phyloP scores from a whole-genome alignment of 2,329 filamentous ascomycete genomes.

The Penicillium sp. region DNA sequence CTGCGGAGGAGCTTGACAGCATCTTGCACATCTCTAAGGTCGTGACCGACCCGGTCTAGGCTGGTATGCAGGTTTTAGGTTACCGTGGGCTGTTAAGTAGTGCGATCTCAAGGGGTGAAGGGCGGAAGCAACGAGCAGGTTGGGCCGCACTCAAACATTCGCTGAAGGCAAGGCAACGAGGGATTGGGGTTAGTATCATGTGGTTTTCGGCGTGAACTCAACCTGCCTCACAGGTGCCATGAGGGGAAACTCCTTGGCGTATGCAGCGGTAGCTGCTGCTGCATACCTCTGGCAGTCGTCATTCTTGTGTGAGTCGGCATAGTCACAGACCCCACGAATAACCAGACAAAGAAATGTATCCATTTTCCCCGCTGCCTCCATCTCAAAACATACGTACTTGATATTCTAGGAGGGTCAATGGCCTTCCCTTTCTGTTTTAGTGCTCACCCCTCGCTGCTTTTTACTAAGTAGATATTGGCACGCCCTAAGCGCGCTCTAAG shows the following conservation, averaged over 20 bases:
- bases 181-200: background rate
- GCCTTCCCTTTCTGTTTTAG: no score
- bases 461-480: no score
- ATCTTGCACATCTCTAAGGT: conserved; percentile 57
- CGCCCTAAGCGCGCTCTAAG: no score
- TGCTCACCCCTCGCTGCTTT: no score
- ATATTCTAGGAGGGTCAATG: no score
- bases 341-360: background rate
- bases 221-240: background rate
- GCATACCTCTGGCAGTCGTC: conserved; percentile 9
- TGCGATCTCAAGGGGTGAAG: no score
- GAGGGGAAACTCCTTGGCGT: conserved; percentile 4
- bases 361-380: conserved; percentile 5
- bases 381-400: conserved; percentile 1
- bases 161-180: no score
- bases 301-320: conserved; percentile 7
- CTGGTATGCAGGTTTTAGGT: no score
- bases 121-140: no score
- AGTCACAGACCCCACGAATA: conserved; percentile 7
- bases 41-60: background rate
- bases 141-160: no score
- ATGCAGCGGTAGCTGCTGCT: background rate
- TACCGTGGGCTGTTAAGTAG: no score
- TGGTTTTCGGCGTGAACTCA: background rate
- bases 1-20: conserved; percentile 26